Conservation (phyloP, 2,329 filamentous ascomycete species). For the Helminthosporium solani region DNA sequence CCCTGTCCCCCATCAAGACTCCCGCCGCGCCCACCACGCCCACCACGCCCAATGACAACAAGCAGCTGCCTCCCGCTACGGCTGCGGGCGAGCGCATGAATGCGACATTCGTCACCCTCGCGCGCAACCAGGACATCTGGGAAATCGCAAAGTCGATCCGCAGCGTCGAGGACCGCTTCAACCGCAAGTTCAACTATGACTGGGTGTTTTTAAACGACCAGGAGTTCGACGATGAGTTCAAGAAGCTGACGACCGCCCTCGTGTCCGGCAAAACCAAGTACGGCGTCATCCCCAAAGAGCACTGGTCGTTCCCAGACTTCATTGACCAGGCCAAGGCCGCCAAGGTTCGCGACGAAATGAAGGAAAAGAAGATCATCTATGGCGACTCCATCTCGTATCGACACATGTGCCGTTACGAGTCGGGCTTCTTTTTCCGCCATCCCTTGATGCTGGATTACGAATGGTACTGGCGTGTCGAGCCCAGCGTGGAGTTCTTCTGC, state of each 20-base stretch:
- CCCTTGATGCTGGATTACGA: slow-evolving; percentile 92
- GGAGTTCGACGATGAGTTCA: slow-evolving; percentile 91
- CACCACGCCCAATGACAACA: slow-evolving; percentile 37
- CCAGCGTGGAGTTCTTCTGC: slow-evolving; percentile 93
- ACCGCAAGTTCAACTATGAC: slow-evolving; percentile 93
- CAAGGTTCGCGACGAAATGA: slow-evolving; percentile 92
- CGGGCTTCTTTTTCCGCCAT: slow-evolving; percentile 98
- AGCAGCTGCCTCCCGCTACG: slow-evolving; percentile 44
- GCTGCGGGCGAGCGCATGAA: slow-evolving; percentile 78
- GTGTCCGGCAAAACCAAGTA: slow-evolving; percentile 94
- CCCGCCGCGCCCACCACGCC: slow-evolving; percentile 39
- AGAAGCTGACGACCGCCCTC: slow-evolving; percentile 81
- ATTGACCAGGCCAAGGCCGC: slow-evolving; percentile 94
- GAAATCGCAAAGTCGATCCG: slow-evolving; percentile 95
- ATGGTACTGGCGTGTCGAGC: slow-evolving; percentile 99
- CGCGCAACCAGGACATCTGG: slow-evolving; percentile 91
- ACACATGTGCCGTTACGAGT: slow-evolving; percentile 99
- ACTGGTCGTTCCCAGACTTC: slow-evolving; percentile 96
- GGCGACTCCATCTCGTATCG: slow-evolving; percentile 95
- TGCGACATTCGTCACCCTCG: slow-evolving; percentile 94
- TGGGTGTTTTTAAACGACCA: slow-evolving; percentile 99
- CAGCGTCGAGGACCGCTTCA: slow-evolving; percentile 97
- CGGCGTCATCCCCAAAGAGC: slow-evolving; percentile 82
- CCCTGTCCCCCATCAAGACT: slow-evolving; percentile 8
- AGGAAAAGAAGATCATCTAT: slow-evolving; percentile 92